These are phyloP conservation scores for Diaporthe sp. DNA, from an alignment of 2,329 filamentous ascomycete genomes.

Conservation along the genomic window DNA sequence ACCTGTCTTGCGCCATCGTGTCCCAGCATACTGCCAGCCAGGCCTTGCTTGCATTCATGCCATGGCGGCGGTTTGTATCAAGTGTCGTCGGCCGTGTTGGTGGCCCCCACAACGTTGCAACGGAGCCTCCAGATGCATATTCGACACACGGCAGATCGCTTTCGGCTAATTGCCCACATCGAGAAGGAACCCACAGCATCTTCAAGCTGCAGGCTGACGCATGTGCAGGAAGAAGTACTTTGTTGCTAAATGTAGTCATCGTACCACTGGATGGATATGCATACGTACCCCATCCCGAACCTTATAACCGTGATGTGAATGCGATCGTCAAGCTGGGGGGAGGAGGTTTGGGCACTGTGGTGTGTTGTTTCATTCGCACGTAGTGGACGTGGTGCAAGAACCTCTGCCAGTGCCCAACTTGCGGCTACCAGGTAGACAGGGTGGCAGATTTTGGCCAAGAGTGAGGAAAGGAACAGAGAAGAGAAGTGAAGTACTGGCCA, in stretches of 20 bases:
- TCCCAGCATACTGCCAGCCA: conserved; percentile 3
- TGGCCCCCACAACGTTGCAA: conserved; percentile 24
- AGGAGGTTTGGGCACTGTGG: not conserved
- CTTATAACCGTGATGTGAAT: not conserved
- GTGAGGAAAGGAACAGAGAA: not conserved
- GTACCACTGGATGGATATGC: not conserved
- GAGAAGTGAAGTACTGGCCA: not conserved
- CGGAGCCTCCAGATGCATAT: conserved; percentile 12
- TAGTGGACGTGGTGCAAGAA: too few relatives aligned
- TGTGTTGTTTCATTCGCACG: not conserved
- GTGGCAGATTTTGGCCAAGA: not conserved
- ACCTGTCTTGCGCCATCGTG: not conserved
- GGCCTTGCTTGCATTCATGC: conserved; percentile 15
- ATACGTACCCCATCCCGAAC: not conserved
- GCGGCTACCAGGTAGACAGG: not conserved
- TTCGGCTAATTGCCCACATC: conserved; percentile 28
- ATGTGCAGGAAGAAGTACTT: not conserved
- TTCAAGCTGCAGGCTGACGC: conserved; percentile 1
- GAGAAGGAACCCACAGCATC: conserved; percentile 4
- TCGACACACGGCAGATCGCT: conserved; percentile 32
- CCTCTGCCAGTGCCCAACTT: not conserved
- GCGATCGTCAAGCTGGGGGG: not conserved
- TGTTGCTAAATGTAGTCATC: not conserved
- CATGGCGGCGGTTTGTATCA: conserved; percentile 22
- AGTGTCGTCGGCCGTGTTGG: not conserved